phyloP scores from a whole-genome alignment of 1,284 basidiomycete genomes.

The Naganishia sp. region DNA sequence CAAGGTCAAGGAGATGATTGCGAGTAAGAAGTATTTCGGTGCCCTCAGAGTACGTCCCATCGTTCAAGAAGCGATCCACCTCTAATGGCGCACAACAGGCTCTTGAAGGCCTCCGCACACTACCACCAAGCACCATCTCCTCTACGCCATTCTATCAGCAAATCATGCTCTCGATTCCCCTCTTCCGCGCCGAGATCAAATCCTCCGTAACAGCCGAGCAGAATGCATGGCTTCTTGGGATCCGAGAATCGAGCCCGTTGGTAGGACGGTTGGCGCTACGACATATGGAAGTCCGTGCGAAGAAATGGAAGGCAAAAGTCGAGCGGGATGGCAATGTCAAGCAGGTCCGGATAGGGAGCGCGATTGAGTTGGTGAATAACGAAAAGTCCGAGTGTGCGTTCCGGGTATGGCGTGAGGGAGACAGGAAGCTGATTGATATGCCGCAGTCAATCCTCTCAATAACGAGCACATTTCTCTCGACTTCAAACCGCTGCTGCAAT shows the following conservation, averaged over 20 bases:
- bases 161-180: constrained; percentile 86
- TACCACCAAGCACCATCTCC: constrained; percentile 84
- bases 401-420: neutral
- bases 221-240: constrained; percentile 96
- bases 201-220: constrained; percentile 90
- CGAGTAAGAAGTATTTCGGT: constrained; percentile 91
- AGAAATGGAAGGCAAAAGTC: constrained; percentile 78
- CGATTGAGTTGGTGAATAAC: constrained; percentile 89
- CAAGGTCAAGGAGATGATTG: constrained; percentile 88
- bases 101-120: constrained; percentile 87
- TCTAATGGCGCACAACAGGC: constrained; percentile 60
- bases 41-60: constrained; percentile 76
- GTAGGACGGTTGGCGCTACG: constrained; percentile 88
- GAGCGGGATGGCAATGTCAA: constrained; percentile 70
- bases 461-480: constrained; percentile 86
- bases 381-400: constrained; percentile 89
- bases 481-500: constrained; percentile 93
- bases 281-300: constrained; percentile 79
- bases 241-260: constrained; percentile 81
- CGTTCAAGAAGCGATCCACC: neutral
- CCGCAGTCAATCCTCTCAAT: constrained; percentile 69
- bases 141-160: constrained; percentile 93
- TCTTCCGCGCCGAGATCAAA: constrained; percentile 82
- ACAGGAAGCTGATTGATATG: neutral
- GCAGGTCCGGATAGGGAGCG: constrained; percentile 74